Evolutionary conservation across 345 rosid species (phyloP).

Genomic region (Camelina sativa): DNA sequence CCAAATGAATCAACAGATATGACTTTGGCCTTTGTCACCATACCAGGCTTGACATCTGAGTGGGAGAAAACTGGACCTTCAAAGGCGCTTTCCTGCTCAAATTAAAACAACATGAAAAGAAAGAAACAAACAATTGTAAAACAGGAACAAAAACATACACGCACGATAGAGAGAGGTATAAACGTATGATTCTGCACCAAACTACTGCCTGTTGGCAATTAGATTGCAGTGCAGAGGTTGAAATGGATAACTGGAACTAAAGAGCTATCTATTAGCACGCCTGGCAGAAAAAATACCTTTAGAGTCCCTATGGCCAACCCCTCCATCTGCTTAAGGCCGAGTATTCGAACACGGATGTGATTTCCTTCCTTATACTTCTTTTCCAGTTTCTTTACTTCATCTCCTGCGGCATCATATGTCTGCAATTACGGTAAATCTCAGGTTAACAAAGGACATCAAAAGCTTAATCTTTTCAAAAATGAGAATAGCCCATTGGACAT

Average conservation of each 20-base stretch:
- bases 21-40: conserved; percentile 84
- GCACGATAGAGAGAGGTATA: conserved; percentile 16
- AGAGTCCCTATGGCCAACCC: conserved; percentile 88
- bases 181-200: conserved; percentile 20
- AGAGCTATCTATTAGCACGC: conserved; percentile 24
- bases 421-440: conserved; percentile 36
- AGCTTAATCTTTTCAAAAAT: conserved; percentile 11
- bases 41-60: conserved; percentile 96
- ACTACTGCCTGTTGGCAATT: conserved; percentile 13
- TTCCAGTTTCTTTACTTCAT: conserved; percentile 73
- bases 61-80: conserved; percentile 93
- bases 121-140: conserved; percentile 8
- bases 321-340: conserved; percentile 85
- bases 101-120: conserved; percentile 28
- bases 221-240: conserved; percentile 7
- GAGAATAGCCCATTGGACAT: conserved; percentile 46
- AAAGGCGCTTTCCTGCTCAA: conserved; percentile 86
- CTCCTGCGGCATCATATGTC: conserved; percentile 88
- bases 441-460: conserved; percentile 33
- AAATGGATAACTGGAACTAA: conserved; percentile 5
- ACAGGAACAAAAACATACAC: neutral
- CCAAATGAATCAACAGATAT: conserved; percentile 79
- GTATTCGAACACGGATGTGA: conserved; percentile 80
- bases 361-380: conserved; percentile 83
- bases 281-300: conserved; percentile 61